A percentile compares a stretch with the other conserved stretches of the same genome.
phyloP scores from a whole-genome alignment of 2,329 filamentous ascomycete genomes.

The Fusarium sp. region DNA sequence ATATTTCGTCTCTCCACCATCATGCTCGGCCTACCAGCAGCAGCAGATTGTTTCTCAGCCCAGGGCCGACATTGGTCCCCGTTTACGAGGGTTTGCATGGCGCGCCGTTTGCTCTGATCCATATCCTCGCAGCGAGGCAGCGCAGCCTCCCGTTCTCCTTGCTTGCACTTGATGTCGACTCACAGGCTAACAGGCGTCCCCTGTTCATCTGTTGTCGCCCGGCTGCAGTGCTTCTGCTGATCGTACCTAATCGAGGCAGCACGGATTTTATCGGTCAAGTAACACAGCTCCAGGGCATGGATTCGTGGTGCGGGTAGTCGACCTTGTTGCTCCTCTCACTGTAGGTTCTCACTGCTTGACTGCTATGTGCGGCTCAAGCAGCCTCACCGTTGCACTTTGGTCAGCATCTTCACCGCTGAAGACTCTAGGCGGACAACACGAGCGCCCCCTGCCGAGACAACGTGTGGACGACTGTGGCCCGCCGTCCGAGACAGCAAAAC shows the following conservation, averaged over 20 bases:
- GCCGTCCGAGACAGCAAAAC: slow-evolving; percentile 3
- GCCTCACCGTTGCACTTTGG: neutral
- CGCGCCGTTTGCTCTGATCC: neutral
- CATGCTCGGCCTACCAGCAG: neutral
- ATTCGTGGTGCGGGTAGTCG: neutral
- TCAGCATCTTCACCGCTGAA: slow-evolving; percentile 24
- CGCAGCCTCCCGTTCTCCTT: neutral
- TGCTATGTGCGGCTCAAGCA: neutral
- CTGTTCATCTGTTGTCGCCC: neutral
- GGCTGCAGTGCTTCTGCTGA: neutral
- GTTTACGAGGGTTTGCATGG: neutral
- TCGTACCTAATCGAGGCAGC: neutral
- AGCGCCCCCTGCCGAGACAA: slow-evolving; percentile 9
- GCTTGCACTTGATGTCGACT: neutral
- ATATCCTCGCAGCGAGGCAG: neutral
- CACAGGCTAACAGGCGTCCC: neutral
- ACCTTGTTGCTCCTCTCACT: neutral
- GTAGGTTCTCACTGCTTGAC: neutral
- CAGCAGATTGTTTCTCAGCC: neutral
- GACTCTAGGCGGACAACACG: neutral
- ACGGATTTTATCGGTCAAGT: neutral
- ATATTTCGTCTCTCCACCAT: neutral
- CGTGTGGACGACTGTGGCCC: neutral
- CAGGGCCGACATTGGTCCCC: neutral
- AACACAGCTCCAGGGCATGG: neutral